Conservation (phyloP, 352 stramenopile genomes). For the Globisporangium iwayamae region DNA sequence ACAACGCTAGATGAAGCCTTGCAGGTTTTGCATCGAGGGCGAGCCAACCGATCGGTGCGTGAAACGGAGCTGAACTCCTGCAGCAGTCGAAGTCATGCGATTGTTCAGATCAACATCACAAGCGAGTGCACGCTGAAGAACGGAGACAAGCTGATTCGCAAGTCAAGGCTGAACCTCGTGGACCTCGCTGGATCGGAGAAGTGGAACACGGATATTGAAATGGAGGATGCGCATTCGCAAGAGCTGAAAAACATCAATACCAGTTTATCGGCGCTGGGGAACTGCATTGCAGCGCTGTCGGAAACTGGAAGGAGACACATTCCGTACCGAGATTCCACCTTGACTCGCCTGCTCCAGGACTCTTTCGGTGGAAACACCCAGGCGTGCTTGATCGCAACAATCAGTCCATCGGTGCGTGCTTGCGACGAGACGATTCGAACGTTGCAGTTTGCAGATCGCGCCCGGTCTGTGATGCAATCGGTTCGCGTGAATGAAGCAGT, state of each 20-base stretch:
- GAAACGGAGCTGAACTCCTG: conserved; percentile 86
- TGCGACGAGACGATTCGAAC: conserved; percentile 75
- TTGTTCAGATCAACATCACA: conserved; percentile 86
- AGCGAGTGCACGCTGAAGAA: conserved; percentile 27
- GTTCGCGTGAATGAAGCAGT: conserved; percentile 63
- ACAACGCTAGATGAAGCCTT: conserved; percentile 43
- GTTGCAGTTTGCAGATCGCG: conserved; percentile 74
- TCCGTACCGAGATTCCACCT: conserved; percentile 86
- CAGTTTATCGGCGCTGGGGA: conserved; percentile 86
- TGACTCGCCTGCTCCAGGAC: conserved; percentile 86
- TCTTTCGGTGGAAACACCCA: conserved; percentile 76
- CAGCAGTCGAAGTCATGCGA: conserved; percentile 89
- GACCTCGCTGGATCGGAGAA: conserved; percentile 80
- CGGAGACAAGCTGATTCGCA: conserved; percentile 37
- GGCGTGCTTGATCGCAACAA: conserved; percentile 65
- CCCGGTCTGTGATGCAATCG: conserved; percentile 68
- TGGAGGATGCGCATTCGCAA: conserved; percentile 64
- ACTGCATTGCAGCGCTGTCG: conserved; percentile 87
- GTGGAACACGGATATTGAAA: conserved; percentile 76
- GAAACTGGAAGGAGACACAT: conserved; percentile 85
- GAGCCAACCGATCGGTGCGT: conserved; percentile 60
- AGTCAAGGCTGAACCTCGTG: conserved; percentile 69
- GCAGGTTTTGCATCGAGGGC: conserved; percentile 44
- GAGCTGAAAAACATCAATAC: conserved; percentile 92
- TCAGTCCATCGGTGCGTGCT: conserved; percentile 38